Evolutionary conservation across 306 rosid genomes (phyloP).

Genomic region (Parietaria judaica): DNA sequence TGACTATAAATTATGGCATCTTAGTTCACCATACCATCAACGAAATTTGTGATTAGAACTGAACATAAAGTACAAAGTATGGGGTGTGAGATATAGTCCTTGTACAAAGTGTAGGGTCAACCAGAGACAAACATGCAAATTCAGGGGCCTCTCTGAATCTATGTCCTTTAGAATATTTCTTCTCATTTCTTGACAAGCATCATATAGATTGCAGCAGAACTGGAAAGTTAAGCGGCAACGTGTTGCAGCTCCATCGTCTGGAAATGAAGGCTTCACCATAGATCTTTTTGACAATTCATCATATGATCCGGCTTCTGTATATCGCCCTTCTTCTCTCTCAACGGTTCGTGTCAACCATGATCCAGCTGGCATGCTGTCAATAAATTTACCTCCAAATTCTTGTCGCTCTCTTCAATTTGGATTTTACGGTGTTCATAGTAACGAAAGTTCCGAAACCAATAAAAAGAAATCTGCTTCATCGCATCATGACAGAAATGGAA

Average conservation of each 20-base stretch:
- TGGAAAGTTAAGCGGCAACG: constrained; percentile 98
- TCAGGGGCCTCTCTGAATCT: background rate
- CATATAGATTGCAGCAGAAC: constrained; percentile 83
- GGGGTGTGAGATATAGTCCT: too few species aligned
- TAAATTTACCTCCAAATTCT: constrained; percentile 58
- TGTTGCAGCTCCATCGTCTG: constrained; percentile 61
- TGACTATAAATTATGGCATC: too few species aligned
- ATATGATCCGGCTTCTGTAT: constrained; percentile 52
- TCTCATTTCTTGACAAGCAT: constrained; percentile 30
- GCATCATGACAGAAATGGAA: constrained; percentile 34
- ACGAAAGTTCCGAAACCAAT: constrained; percentile 29
- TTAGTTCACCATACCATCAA: too few species aligned
- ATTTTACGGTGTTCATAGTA: constrained; percentile 39
- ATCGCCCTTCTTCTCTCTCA: constrained; percentile 53
- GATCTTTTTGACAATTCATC: constrained; percentile 78
- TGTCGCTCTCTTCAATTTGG: constrained; percentile 69
- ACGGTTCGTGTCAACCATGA: constrained; percentile 73
- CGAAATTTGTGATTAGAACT: too few species aligned
- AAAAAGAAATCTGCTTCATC: constrained; percentile 28
- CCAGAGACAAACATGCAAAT: too few species aligned
- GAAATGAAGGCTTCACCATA: constrained; percentile 88
- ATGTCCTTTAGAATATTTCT: constrained; percentile 5
- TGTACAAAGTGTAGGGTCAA: too few species aligned
- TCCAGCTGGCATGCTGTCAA: constrained; percentile 81
- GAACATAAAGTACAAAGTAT: too few species aligned